phyloP scores from a whole-genome alignment of 208 protist genomes.

The Leishmania gerbilli region DNA sequence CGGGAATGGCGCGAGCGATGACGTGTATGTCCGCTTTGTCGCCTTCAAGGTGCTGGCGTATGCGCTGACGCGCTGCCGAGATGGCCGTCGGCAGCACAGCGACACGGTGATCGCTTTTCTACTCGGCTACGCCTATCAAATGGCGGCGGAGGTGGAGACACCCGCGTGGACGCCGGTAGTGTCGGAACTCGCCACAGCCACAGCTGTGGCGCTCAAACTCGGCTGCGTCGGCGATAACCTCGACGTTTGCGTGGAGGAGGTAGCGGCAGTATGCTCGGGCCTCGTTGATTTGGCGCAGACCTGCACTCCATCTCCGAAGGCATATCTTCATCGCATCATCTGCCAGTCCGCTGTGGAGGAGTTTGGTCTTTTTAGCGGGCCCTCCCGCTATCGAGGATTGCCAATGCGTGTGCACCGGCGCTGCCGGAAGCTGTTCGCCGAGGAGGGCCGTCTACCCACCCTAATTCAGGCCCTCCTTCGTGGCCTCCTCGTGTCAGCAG shows the following conservation, averaged over 20 bases:
- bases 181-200: slow-evolving; percentile 53
- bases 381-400: slow-evolving; percentile 59
- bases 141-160: slow-evolving; percentile 24
- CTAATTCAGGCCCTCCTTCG: slow-evolving; percentile 42
- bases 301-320: slow-evolving; percentile 10
- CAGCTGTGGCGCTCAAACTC: slow-evolving; percentile 74
- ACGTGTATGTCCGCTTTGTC: slow-evolving; percentile 67
- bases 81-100: slow-evolving; percentile 27
- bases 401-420: slow-evolving; percentile 56
- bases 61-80: slow-evolving; percentile 42
- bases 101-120: slow-evolving; percentile 43
- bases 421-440: slow-evolving; percentile 50
- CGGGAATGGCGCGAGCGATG: slow-evolving; percentile 17
- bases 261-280: slow-evolving; percentile 17
- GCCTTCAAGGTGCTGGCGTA: slow-evolving; percentile 65
- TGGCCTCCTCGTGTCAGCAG: slow-evolving; percentile 22
- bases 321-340: slow-evolving; percentile 26
- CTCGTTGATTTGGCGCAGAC: slow-evolving; percentile 19
- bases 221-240: slow-evolving; percentile 35
- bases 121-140: slow-evolving; percentile 37
- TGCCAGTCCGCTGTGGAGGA: slow-evolving; percentile 60
- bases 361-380: slow-evolving; percentile 69
- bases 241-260: slow-evolving; percentile 12
- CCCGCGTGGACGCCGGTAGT: slow-evolving; percentile 62
- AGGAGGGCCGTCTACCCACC: slow-evolving; percentile 29